Conservation (phyloP, 805 yeast genomes). For the Wickerhamomyces strasburgensis region DNA sequence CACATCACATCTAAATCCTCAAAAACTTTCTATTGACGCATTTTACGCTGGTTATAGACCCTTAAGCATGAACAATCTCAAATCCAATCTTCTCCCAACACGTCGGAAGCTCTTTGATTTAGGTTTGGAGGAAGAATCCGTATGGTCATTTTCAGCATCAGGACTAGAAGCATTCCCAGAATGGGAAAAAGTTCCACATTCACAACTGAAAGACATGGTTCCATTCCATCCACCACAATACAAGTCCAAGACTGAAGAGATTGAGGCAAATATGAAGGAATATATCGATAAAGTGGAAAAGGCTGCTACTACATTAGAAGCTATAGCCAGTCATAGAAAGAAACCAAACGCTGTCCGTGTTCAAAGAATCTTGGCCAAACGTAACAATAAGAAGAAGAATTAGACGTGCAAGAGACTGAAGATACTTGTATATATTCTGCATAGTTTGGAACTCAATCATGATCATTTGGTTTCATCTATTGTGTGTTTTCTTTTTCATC, state of each 20-base stretch:
- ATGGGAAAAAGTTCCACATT: constrained; percentile 21
- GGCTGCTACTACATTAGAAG: neutral
- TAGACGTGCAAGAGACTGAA: constrained; percentile 5
- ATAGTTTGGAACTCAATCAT: too few species aligned
- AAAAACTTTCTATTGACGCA: constrained; percentile 16
- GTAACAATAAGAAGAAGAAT: constrained; percentile 10
- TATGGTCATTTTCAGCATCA: constrained; percentile 33
- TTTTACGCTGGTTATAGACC: constrained; percentile 23
- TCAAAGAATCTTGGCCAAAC: neutral
- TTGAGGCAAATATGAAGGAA: constrained; percentile 6
- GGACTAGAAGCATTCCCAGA: constrained; percentile 32
- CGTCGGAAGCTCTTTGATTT: constrained; percentile 24
- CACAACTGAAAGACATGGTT: constrained; percentile 18
- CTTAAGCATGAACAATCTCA: constrained; percentile 20
- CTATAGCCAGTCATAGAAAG: constrained; percentile 4
- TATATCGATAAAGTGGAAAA: constrained; percentile 1
- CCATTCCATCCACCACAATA: constrained; percentile 35
- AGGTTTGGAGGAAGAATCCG: constrained; percentile 17
- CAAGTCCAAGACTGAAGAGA: constrained; percentile 3
- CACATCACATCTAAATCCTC: constrained; percentile 15
- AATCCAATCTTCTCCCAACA: constrained; percentile 27
- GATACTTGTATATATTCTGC: neutral
- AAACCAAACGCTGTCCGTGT: constrained; percentile 5
- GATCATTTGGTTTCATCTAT: too few species aligned
- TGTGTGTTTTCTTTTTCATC: too few species aligned